Evolutionary conservation across 179 eudicot species (phyloP).

Genomic region (Beta macrorhiza): DNA sequence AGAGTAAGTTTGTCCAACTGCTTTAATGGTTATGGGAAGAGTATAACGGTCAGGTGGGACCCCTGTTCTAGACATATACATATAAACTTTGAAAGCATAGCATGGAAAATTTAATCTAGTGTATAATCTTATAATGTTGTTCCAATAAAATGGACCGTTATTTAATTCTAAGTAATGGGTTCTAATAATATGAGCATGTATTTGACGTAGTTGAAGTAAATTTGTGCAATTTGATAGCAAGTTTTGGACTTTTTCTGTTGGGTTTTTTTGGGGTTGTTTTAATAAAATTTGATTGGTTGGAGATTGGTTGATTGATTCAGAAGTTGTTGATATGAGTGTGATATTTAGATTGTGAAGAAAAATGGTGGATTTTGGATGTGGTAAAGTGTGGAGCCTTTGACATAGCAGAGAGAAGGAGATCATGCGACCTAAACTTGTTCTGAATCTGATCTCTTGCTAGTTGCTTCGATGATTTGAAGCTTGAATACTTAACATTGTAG

Average conservation of each 20-base stretch:
- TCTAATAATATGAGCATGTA: conserved; percentile 50
- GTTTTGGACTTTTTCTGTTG: conserved; percentile 25
- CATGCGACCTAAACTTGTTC: not conserved
- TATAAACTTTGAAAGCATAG: conserved; percentile 39
- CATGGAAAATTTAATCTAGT: conserved; percentile 44
- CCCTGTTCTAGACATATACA: conserved; percentile 50
- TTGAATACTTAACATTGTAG: too few species aligned
- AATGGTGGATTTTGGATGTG: conserved; percentile 16
- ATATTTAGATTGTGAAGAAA: conserved; percentile 12
- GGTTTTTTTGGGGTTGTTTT: conserved; percentile 6
- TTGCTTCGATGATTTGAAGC: too few species aligned
- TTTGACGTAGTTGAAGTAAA: conserved; percentile 40
- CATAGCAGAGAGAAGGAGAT: not conserved
- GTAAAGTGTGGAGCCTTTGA: not conserved
- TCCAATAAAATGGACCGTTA: conserved; percentile 48
- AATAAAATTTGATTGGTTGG: conserved; percentile 10
- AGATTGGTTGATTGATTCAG: conserved; percentile 10
- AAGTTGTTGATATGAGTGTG: not conserved
- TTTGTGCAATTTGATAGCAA: conserved; percentile 41
- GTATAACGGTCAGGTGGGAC: conserved; percentile 55
- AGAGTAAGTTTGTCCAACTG: conserved; percentile 40
- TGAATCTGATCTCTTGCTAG: too few species aligned
- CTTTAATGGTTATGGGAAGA: conserved; percentile 63
- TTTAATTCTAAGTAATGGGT: conserved; percentile 49
- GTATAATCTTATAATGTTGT: conserved; percentile 56